These are phyloP conservation scores for Ganoderma multipileum DNA, from an alignment of 1,284 basidiomycete genomes.

Conservation along the genomic window DNA sequence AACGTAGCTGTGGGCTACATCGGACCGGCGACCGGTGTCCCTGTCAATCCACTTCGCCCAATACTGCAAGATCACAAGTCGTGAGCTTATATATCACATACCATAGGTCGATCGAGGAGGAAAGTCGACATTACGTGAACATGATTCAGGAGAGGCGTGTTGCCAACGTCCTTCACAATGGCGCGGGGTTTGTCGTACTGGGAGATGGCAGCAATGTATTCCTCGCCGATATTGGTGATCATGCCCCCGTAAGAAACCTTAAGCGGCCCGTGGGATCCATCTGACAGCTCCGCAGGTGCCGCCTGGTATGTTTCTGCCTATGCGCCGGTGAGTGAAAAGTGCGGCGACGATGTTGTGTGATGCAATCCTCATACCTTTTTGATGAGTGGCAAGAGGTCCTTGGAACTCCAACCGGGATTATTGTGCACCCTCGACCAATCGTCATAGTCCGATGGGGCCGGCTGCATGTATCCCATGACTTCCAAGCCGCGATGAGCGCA, in stretches of 20 bases:
- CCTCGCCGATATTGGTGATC: slow-evolving; percentile 31
- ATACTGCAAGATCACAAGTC: neutral
- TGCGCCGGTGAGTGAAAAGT: too few relatives aligned
- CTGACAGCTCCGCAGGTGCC: slow-evolving; percentile 27
- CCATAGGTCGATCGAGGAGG: slow-evolving; percentile 37
- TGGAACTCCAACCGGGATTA: slow-evolving; percentile 59
- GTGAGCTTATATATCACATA: slow-evolving; percentile 40
- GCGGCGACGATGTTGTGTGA: too few relatives aligned
- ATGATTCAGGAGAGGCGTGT: slow-evolving; percentile 30
- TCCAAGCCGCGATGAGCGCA: too few relatives aligned
- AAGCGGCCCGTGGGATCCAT: slow-evolving; percentile 36
- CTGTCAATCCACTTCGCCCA: slow-evolving; percentile 55
- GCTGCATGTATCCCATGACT: slow-evolving; percentile 55
- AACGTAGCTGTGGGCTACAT: slow-evolving; percentile 62
- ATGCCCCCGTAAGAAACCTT: slow-evolving; percentile 35
- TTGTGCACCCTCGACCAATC: slow-evolving; percentile 53
- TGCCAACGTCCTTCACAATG: slow-evolving; percentile 31
- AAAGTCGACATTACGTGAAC: too few relatives aligned
- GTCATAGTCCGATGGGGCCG: slow-evolving; percentile 59
- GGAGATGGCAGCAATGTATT: slow-evolving; percentile 32
- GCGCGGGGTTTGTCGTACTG: slow-evolving; percentile 28
- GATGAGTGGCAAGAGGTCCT: slow-evolving; percentile 48
- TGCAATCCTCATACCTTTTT: slow-evolving; percentile 29
- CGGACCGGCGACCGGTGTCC: slow-evolving; percentile 61
- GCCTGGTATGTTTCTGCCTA: slow-evolving; percentile 32